Evolutionary conservation across 2,329 filamentous ascomycete genomes (phyloP), one percentile per base, ranked within the genome.

Genomic region (Neospermospora avenae): DNA sequence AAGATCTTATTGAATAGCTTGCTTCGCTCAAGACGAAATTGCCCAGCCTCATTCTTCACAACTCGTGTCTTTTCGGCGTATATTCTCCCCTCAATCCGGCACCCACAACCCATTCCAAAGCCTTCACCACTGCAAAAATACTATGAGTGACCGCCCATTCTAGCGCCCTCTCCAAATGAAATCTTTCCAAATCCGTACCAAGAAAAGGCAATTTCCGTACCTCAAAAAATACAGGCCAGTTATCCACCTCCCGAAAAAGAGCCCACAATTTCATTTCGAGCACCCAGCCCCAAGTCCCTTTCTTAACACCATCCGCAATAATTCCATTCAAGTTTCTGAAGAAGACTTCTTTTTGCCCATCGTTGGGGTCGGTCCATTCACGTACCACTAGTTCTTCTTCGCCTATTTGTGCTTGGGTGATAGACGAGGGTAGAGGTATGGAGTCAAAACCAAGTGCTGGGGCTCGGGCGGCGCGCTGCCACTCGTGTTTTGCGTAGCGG

Each of bases 341-440:
- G 51, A 67, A 67, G 0, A 65, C 41, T 42, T 64, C 63, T 44
- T 67, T 67, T 58, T 59, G 22, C 7, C 63, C 61, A 48, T 67
- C 65, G 6, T 48, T 45, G n/a, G 61, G 60, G 46, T 64, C 56
- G 6, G 65, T 67, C 63, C 61, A 67, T 55, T 67, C 63, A 14
- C 41, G 56, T 0, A 65, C 63, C 0, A 64, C 22, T 5, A 67
- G 34, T 7, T 61, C 61, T 22, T 64, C 60, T 0, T 55, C 56
- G 4, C 45, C 35, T 7, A 28, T 11, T 0, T 45, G 8, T 44
- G 13, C 14, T 7, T 41, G 16, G 39, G 39, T 41, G n/a, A n/a
- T 4, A 41, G 14, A n/a, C 10, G 39, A 7, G 4, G 16, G 4
- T 4, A 41, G 39, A 18, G 16, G 39, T 18, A 8, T n/a, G 39